Percentiles rank a stretch among this genome's conserved stretches.
phyloP scores from a whole-genome alignment of 495 filamentous ascomycete species.

The Penicillium paradoxum region DNA sequence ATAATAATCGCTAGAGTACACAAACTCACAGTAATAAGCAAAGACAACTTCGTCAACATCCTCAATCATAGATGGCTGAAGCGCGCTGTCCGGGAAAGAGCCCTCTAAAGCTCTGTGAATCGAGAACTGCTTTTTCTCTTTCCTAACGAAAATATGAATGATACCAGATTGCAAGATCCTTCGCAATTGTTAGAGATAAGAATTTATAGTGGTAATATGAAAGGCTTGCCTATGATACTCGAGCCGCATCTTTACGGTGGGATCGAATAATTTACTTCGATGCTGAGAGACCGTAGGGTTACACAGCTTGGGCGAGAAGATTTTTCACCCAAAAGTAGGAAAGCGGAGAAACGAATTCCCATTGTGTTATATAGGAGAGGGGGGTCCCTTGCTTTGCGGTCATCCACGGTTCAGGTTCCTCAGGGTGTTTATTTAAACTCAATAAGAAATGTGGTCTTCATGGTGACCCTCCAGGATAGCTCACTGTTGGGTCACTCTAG shows the following conservation, averaged over 20 bases:
- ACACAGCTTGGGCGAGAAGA: background rate
- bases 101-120: constrained; percentile 5
- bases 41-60: constrained; percentile 13
- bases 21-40: constrained; percentile 17
- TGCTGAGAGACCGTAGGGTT: background rate
- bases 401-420: background rate
- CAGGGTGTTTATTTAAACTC: background rate
- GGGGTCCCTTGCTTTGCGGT: background rate
- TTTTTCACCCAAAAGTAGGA: background rate
- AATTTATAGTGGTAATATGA: background rate
- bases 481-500: background rate
- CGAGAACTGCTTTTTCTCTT: constrained; percentile 7
- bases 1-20: constrained; percentile 18
- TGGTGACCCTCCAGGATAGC: background rate
- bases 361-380: background rate
- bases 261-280: background rate
- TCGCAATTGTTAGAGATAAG: background rate
- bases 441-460: background rate
- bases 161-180: constrained; percentile 5
- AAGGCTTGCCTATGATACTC: background rate
- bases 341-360: background rate
- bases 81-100: constrained; percentile 2
- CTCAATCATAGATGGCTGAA: constrained; percentile 4
- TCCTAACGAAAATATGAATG: constrained; percentile 1
- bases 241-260: background rate